Conservation (phyloP, 495 filamentous ascomycete species). For the Neurospora sp. region DNA sequence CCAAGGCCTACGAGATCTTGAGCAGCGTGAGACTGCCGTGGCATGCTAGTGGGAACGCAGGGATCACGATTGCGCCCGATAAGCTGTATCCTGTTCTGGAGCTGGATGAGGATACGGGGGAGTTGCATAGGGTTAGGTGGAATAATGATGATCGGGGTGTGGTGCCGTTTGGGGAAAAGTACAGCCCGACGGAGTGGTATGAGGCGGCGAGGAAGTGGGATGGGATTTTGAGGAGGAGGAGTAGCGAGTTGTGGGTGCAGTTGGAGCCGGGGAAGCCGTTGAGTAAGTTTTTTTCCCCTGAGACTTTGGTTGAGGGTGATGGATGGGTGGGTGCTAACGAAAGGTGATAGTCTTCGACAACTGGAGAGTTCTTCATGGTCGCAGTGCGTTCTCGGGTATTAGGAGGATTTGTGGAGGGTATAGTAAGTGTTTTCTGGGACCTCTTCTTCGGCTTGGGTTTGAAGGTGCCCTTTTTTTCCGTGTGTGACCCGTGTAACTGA, state of each 20-base stretch:
- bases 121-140: conserved; percentile 68
- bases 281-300: conserved; percentile 38
- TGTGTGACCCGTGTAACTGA: conserved; percentile 8
- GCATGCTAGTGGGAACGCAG: conserved; percentile 80
- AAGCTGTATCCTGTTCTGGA: conserved; percentile 58
- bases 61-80: conserved; percentile 63
- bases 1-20: conserved; percentile 42
- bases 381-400: conserved; percentile 69
- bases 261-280: conserved; percentile 68
- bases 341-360: conserved; percentile 72
- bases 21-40: conserved; percentile 43
- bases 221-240: conserved; percentile 42
- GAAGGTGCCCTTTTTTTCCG: not conserved
- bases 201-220: conserved; percentile 58
- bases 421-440: conserved; percentile 47
- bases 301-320: not conserved
- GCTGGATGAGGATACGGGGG: conserved; percentile 29
- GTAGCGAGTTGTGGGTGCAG: conserved; percentile 62
- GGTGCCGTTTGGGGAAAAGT: conserved; percentile 28
- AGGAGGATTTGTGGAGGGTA: conserved; percentile 85
- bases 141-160: conserved; percentile 80
- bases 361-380: conserved; percentile 85
- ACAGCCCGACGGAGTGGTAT: conserved; percentile 55
- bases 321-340: not conserved
- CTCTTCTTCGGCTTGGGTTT: not conserved